Base-by-base conservation (phyloP, 1,284 basidiomycete genomes). In the Ustilago sp. region DNA sequence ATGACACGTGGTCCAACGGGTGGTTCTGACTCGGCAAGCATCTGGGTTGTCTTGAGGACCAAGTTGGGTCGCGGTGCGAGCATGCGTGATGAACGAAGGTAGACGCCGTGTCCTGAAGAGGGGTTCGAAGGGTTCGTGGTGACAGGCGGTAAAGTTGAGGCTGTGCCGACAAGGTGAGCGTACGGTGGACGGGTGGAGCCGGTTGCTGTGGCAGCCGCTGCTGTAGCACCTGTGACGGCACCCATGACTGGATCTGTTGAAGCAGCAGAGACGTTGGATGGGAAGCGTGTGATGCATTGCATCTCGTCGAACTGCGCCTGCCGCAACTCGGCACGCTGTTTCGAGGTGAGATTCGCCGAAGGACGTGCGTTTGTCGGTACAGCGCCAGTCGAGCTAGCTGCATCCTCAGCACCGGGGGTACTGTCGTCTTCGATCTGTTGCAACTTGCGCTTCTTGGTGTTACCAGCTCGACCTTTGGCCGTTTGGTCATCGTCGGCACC, bases 41-140 rank as follows among this genome's bases (percentile, higher is more conserved):
- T 78, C 58, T 85, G 80, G 35, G 76, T 72, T 3, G 83, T 80
- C 23, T 77, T 69, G 12, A 62, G 60, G 35, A 70, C 67, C 41
- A 84, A 63, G 58, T 83, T 80, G 32, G 83, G 71, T 8, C 83
- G 81, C 5, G 84, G 83, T 0, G 78, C 71, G 15, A 86, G 77
- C 72, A 84, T 80, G 28, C 84, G 80, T 9, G 74, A 71, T 7
- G 85, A 86, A 12, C 85, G 83, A 11, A 86, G 63, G 70, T 80
- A 86, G 35, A 71, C 84, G 13, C 83, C 83, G 53, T 83, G 85
- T n/a, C 80, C 72, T 4, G 76, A 70, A 3, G 67, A 61, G 7
- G 74, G 73, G 38, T 79, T 80, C 17, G 74, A 63, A 1, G 76
- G 59, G n/a, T 79, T 72, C 8, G 79, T 65, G 11, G 80, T 77